Percentiles rank a stretch among this genome's conserved stretches.
Conservation (phyloP, 306 rosid genomes). For the Fragaria vesca region DNA sequence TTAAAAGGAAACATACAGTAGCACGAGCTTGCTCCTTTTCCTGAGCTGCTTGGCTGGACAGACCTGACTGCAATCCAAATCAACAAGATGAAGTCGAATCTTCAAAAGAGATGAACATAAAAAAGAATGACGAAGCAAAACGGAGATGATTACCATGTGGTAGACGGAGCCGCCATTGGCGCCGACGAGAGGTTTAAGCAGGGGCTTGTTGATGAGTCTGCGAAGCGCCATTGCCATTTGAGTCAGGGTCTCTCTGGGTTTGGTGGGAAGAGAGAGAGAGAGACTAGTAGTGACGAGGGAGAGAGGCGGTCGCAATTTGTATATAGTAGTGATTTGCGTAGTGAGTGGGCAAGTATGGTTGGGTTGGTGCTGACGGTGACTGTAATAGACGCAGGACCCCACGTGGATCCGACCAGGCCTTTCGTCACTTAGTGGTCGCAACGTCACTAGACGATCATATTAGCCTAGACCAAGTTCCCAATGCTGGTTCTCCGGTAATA, state of each 20-base stretch:
- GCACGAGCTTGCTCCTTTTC: slow-evolving; percentile 52
- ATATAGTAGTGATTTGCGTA: background rate
- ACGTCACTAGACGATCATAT: no score
- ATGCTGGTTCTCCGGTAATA: no score
- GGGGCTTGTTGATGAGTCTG: slow-evolving; percentile 44
- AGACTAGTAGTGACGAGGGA: background rate
- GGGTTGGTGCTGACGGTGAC: background rate
- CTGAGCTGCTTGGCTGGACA: slow-evolving; percentile 42
- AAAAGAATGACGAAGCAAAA: background rate
- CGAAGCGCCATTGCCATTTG: slow-evolving; percentile 76
- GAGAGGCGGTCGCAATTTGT: background rate
- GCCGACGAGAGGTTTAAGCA: slow-evolving; percentile 25
- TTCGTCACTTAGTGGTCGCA: background rate
- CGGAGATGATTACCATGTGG: slow-evolving; percentile 42
- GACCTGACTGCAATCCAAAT: slow-evolving; percentile 56
- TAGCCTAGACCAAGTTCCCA: no score
- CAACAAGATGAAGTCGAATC: background rate
- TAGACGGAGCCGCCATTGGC: slow-evolving; percentile 44
- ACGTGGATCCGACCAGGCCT: background rate
- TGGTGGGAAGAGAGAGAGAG: background rate
- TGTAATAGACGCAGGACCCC: background rate
- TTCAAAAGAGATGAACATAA: background rate
- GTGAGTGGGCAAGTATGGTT: background rate
- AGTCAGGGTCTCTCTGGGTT: background rate
- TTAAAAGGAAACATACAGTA: slow-evolving; percentile 41